A percentile compares a stretch with the other conserved stretches of the same genome.
phyloP scores from a whole-genome alignment of 2,329 filamentous ascomycete genomes.

The Phialophora macrospora region DNA sequence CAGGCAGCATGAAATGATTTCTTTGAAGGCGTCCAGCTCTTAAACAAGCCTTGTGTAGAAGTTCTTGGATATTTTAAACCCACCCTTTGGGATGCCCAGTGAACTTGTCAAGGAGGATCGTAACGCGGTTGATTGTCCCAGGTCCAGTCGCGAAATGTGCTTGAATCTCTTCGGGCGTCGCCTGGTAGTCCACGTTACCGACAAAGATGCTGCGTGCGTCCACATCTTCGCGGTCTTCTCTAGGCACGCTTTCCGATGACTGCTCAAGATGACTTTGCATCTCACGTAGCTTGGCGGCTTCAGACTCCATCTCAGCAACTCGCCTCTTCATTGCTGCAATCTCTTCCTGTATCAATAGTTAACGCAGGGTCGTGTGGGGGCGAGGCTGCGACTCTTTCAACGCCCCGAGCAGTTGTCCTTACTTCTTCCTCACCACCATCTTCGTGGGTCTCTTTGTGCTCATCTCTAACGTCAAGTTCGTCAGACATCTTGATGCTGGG shows the following conservation, averaged over 20 bases:
- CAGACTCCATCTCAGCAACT: conserved; percentile 88
- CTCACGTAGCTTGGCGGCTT: conserved; percentile 82
- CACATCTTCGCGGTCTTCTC: conserved; percentile 93
- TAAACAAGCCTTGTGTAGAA: conserved; percentile 35
- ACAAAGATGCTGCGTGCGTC: conserved; percentile 97
- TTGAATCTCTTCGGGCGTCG: conserved; percentile 96
- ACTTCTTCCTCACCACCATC: conserved; percentile 55
- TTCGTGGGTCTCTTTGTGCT: conserved; percentile 47
- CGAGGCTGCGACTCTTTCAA: neutral
- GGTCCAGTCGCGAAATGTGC: conserved; percentile 91
- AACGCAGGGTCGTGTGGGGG: neutral
- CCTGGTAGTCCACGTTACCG: conserved; percentile 97
- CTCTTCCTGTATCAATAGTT: conserved; percentile 62
- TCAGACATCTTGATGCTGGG: conserved; percentile 40
- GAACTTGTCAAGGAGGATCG: conserved; percentile 96
- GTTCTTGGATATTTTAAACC: conserved; percentile 48
- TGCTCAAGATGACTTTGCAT: conserved; percentile 87
- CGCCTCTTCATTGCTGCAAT: conserved; percentile 85
- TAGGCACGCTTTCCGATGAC: conserved; percentile 73
- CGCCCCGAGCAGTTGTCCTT: conserved; percentile 27
- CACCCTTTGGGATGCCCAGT: conserved; percentile 99
- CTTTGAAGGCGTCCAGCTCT: conserved; percentile 37
- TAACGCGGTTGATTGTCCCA: conserved; percentile 96
- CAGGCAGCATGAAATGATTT: conserved; percentile 58
- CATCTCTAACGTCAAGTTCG: conserved; percentile 46